A percentile compares a stretch with the other conserved stretches of the same genome.
phyloP scores from a whole-genome alignment of 192 early-diverging fungal species.

The Jimgerdemannia flammicorona region DNA sequence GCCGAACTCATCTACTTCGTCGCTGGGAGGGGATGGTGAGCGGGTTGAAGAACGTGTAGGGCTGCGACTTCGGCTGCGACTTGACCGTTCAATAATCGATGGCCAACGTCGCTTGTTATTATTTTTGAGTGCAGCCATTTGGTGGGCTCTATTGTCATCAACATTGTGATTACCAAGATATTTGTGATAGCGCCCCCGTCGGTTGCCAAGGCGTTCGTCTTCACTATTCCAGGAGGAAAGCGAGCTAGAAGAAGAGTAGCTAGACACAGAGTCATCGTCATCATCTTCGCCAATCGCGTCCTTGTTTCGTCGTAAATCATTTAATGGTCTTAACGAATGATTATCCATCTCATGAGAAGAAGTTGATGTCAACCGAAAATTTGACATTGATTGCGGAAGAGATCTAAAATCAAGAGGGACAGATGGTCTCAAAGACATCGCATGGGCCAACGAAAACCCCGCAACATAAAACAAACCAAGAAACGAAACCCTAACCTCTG shows the following conservation, averaged over 20 bases:
- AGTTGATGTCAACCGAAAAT: too few species aligned
- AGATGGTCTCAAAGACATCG: too few species aligned
- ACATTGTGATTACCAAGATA: background rate
- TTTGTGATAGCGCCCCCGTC: too few species aligned
- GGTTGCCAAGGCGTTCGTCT: background rate
- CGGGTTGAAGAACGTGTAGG: background rate
- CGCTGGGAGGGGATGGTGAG: background rate
- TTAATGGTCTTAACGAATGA: background rate
- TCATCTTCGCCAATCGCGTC: background rate
- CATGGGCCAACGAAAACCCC: too few species aligned
- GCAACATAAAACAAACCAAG: too few species aligned
- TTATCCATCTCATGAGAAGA: background rate
- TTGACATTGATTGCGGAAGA: too few species aligned
- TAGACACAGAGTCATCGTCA: background rate
- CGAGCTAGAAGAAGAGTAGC: background rate
- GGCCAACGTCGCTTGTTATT: background rate
- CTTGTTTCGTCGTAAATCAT: background rate
- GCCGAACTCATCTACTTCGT: constrained; percentile 43
- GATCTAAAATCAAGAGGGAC: too few species aligned
- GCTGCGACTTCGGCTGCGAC: background rate
- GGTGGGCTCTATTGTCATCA: background rate
- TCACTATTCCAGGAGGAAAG: background rate
- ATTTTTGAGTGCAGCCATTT: background rate
- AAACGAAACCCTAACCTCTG: too few species aligned
- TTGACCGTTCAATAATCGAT: background rate